Base-by-base conservation (phyloP, 148 eudicot species). In the Fagopyrum homotropicum region DNA sequence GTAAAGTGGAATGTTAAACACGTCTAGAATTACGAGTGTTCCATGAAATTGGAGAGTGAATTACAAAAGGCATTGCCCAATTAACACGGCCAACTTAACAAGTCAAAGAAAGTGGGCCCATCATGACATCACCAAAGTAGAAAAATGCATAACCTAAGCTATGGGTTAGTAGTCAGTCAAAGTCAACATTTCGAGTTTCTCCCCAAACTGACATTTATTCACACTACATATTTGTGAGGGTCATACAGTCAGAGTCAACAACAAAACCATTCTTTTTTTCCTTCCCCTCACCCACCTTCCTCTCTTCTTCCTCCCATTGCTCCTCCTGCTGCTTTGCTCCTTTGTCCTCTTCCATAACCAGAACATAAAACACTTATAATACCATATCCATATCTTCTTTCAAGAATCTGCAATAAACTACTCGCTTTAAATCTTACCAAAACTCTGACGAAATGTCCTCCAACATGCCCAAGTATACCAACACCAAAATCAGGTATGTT, bases 401-500 rank as follows among this genome's bases (percentile, higher is more conserved):
- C 46, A 66, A 66, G 71, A 43, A 64, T 35, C 69, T 14, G 29
- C 70, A 66, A 35, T 66, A 66, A 66, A 40, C 5, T 30, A 63
- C 5, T 63, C 69, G 0, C 1, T 10, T 63, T 9, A 63, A 63
- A 63, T 35, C 69, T 63, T 29, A 57, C 63, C 8, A 57, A 57
- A 57, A 7, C 10, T 1, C 45, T 63, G 43, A 40, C 16, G 47
- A 14, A 49, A 66, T 66, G 47, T 66, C 71, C 71, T 43, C 46
- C 11, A 40, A 66, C 71, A 40, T 63, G 51, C 73, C 73, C 51
- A 78, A 50, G 76, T 75, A 66, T 51, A 78, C 60, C 19, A 54
- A 4, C 56, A 54, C 45, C 77, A 60, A n/a, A 14, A 17, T 72
- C 77, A 81, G 77, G 75, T 76, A 78, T 72, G 60, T 64, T 8